phyloP scores from a whole-genome alignment of 768 basidiomycete genomes.

The Boletellus ananas region DNA sequence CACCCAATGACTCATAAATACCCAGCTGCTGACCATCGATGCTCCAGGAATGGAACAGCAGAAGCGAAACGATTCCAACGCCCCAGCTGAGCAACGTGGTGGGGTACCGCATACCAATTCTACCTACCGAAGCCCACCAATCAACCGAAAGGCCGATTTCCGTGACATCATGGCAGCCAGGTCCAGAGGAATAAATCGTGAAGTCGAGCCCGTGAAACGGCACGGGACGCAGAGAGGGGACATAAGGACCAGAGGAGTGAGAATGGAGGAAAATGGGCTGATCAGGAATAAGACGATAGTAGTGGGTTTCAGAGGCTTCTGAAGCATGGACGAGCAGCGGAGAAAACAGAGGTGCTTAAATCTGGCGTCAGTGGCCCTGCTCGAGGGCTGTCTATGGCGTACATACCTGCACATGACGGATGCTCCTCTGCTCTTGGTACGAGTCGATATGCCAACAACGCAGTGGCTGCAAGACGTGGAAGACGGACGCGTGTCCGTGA shows the following conservation, averaged over 20 bases:
- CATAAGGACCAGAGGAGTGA: slow-evolving; percentile 65
- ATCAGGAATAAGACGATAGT: slow-evolving; percentile 47
- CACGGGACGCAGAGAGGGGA: slow-evolving; percentile 27
- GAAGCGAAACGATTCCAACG: slow-evolving; percentile 59
- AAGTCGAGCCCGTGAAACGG: slow-evolving; percentile 44
- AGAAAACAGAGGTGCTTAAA: slow-evolving; percentile 49
- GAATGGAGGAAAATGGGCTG: slow-evolving; percentile 51
- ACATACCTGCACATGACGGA: slow-evolving; percentile 30
- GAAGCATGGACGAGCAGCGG: slow-evolving; percentile 69
- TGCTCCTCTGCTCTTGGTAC: slow-evolving; percentile 28
- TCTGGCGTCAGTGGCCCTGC: slow-evolving; percentile 5
- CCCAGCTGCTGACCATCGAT: slow-evolving; percentile 37
- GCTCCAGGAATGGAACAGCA: slow-evolving; percentile 52
- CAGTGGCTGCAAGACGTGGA: slow-evolving; percentile 54
- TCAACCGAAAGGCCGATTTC: slow-evolving; percentile 58
- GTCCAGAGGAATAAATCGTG: slow-evolving; percentile 54
- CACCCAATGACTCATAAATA: slow-evolving; percentile 45
- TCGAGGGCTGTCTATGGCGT: neutral
- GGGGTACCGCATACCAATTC: slow-evolving; percentile 70
- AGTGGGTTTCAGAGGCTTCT: slow-evolving; percentile 59
- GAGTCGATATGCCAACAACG: slow-evolving; percentile 63
- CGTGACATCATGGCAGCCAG: slow-evolving; percentile 41
- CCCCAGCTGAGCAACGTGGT: slow-evolving; percentile 71
- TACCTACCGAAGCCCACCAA: slow-evolving; percentile 66
- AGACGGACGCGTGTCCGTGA: slow-evolving; percentile 46